Conservation (phyloP, 192 early-diverging fungal genomes). For the Coemansia sp. region DNA sequence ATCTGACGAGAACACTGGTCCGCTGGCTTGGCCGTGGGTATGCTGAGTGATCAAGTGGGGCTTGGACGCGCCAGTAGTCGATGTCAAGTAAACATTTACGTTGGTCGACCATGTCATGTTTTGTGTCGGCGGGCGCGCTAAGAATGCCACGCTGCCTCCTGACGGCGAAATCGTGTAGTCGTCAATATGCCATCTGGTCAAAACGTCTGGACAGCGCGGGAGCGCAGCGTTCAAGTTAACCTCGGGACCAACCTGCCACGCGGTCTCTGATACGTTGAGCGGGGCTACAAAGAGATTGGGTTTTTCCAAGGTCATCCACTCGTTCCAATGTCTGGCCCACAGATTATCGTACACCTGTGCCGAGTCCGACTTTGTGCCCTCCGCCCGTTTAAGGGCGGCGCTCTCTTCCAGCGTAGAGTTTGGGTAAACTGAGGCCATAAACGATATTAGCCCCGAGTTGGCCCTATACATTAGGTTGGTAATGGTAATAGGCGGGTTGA, state of each 20-base stretch:
- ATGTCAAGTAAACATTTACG: slow-evolving; percentile 65
- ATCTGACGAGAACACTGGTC: slow-evolving; percentile 65
- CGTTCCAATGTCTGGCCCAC: slow-evolving; percentile 80
- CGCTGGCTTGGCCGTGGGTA: slow-evolving; percentile 60
- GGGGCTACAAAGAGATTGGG: slow-evolving; percentile 62
- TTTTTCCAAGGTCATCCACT: slow-evolving; percentile 61
- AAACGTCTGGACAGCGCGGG: slow-evolving; percentile 57
- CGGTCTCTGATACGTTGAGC: slow-evolving; percentile 38
- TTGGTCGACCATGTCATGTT: slow-evolving; percentile 75
- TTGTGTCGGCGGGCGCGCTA: slow-evolving; percentile 59
- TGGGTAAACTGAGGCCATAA: slow-evolving; percentile 33
- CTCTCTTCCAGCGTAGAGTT: slow-evolving; percentile 57
- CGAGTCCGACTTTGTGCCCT: slow-evolving; percentile 51
- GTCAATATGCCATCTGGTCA: slow-evolving; percentile 59
- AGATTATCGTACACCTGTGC: slow-evolving; percentile 67
- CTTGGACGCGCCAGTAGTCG: slow-evolving; percentile 40
- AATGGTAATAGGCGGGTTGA: slow-evolving; percentile 24
- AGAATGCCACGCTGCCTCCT: slow-evolving; percentile 68
- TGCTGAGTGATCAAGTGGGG: slow-evolving; percentile 55
- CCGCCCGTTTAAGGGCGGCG: slow-evolving; percentile 52
- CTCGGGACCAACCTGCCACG: slow-evolving; percentile 38
- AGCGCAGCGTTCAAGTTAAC: slow-evolving; percentile 29
- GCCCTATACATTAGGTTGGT: slow-evolving; percentile 22
- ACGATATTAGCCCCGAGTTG: slow-evolving; percentile 15
- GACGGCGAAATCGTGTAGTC: slow-evolving; percentile 67